A percentile compares a stretch with the other conserved stretches of the same genome.
Evolutionary conservation across 441 rosid genomes (phyloP).

Genomic region (Erodium trifolium): DNA sequence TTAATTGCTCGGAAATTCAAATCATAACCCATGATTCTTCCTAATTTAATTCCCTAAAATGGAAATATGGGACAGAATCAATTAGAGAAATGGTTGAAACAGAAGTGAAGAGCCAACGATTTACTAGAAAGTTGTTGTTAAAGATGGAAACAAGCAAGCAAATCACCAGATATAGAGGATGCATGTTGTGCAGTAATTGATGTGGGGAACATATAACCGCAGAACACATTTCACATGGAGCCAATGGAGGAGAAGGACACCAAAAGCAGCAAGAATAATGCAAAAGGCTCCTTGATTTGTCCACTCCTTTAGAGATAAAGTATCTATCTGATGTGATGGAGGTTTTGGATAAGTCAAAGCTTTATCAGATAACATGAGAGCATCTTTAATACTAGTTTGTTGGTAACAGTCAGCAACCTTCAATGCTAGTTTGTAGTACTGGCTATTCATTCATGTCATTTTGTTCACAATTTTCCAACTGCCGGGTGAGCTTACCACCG

Average conservation of each 20-base stretch:
- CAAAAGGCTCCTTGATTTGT: background rate
- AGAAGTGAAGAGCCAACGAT: background rate
- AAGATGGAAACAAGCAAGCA: background rate
- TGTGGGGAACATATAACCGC: background rate
- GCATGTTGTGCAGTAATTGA: background rate
- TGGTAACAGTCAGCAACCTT: too few species aligned
- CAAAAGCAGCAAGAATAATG: background rate
- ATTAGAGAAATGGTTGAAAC: background rate
- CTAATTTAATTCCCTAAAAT: background rate
- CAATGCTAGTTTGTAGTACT: too few species aligned
- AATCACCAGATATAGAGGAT: background rate
- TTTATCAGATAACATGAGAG: too few species aligned
- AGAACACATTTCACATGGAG: background rate
- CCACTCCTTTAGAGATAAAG: background rate
- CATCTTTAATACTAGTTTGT: too few species aligned
- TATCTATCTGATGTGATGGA: too few species aligned
- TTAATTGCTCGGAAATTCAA: background rate
- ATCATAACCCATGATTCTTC: background rate
- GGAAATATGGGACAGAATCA: too few species aligned
- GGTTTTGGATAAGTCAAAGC: too few species aligned
- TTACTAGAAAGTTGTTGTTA: too few species aligned
- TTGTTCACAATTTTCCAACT: too few species aligned
- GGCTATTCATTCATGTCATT: too few species aligned
- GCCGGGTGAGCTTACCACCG: too few species aligned
- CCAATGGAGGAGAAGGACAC: background rate